A percentile compares a stretch with the other conserved stretches of the same genome.
phyloP scores from a whole-genome alignment of 306 rosid species.

The Castanea crenata region DNA sequence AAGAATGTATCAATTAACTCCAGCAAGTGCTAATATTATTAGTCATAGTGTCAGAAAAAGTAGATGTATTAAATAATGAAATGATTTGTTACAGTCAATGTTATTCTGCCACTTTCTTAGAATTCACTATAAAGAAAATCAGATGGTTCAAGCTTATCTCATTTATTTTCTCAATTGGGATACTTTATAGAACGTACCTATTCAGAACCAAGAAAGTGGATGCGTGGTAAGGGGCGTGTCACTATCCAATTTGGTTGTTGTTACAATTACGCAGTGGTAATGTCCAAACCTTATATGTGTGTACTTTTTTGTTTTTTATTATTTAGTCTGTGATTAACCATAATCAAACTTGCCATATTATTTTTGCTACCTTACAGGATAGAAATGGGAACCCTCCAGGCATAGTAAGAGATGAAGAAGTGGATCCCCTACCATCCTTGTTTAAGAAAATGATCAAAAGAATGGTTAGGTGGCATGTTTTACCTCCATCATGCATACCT shows the following conservation, averaged over 20 bases:
- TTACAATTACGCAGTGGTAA: slow-evolving; percentile 64
- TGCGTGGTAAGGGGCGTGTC: slow-evolving; percentile 68
- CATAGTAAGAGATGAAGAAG: slow-evolving; percentile 49
- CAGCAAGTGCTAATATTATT: too few relatives aligned
- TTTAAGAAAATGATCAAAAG: slow-evolving; percentile 64
- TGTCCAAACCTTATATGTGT: not conserved
- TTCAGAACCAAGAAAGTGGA: slow-evolving; percentile 64
- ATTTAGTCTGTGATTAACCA: not conserved
- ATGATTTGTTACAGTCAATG: too few relatives aligned
- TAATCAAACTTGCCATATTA: not conserved
- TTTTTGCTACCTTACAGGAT: slow-evolving; percentile 39
- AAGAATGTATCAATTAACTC: too few relatives aligned
- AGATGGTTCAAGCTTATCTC: too few relatives aligned
- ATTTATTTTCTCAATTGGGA: too few relatives aligned
- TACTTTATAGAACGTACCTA: slow-evolving; percentile 45
- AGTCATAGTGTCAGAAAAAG: too few relatives aligned
- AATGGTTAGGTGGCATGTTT: slow-evolving; percentile 44
- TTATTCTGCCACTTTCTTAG: too few relatives aligned
- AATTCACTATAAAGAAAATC: too few relatives aligned
- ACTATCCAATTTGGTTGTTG: slow-evolving; percentile 69
- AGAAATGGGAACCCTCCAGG: slow-evolving; percentile 58
- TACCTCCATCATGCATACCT: slow-evolving; percentile 49
- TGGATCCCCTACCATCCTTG: slow-evolving; percentile 52
- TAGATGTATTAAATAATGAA: too few relatives aligned
- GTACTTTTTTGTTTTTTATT: not conserved